Base-by-base conservation (phyloP, 78 protist genomes). In the Cavenderia fasciculata region DNA sequence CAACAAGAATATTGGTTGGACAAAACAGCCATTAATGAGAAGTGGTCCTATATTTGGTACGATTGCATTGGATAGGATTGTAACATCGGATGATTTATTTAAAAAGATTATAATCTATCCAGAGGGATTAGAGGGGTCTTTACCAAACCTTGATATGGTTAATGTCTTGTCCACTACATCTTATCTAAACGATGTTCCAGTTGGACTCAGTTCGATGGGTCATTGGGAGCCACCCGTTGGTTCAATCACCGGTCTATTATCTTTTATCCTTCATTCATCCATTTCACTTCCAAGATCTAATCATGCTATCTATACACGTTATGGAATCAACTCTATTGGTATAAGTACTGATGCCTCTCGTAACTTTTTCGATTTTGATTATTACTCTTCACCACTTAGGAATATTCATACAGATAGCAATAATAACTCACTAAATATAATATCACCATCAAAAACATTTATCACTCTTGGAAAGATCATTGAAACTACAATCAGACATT, bases 301-400 rank as follows among this genome's bases (percentile, higher is more conserved):
- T 31, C 90, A 82, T 54, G 90, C 90, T 0, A 68, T 82, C 6
- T 82, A 68, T n/a, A 82, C 90, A 4, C 36, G 33, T 33, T 82
- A 82, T 68, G 90, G 90, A 43, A 82, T 82, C 1, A 82, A 82
- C 27, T 65, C 90, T n/a, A 78, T 82, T 40, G 90, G 90, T 33
- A 43, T 82, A 0, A 68, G 78, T 44, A 82, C 90, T 25, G 73
- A 82, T 69, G 41, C 76, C 4, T 34, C 73, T 56, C 90, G 68
- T 43, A 82, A 65, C 16, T 69, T 63, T 23, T 82, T 76, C 79
- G 90, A 82, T 33, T 41, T 82, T 14, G 76, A 65, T 57, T 82
- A 68, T 33, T n/a, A 68, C 41, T 68, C 65, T 43, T 57, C 74
- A n/a, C 90, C 90, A 56, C n/a, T n/a, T n/a, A n/a, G n/a, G n/a